Evolutionary conservation across 345 rosid genomes (phyloP).

Genomic region (Aquilaria malaccensis): DNA sequence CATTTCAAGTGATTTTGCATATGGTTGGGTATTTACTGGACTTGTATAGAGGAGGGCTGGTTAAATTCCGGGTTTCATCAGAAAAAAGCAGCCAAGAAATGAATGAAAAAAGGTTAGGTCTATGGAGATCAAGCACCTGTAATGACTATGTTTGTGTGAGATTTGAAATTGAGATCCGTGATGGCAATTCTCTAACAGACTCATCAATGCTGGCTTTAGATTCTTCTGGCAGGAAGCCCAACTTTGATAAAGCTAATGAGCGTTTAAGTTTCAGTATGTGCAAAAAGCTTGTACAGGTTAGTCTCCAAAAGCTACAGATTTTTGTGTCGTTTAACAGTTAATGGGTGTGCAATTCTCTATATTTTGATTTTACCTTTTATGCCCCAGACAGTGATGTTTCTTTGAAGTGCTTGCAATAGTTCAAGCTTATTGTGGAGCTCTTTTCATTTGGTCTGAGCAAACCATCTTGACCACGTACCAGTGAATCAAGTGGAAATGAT

Average conservation of each 20-base stretch:
- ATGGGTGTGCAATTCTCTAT: neutral
- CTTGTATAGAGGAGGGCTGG: constrained; percentile 42
- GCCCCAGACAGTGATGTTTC: no score
- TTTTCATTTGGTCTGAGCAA: neutral
- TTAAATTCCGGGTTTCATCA: constrained; percentile 49
- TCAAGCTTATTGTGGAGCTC: neutral
- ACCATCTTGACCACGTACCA: neutral
- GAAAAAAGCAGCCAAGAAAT: constrained; percentile 39
- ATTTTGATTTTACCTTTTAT: no score
- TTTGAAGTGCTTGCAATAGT: neutral
- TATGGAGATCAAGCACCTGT: constrained; percentile 42
- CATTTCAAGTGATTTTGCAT: constrained; percentile 89
- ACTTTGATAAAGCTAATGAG: constrained; percentile 48
- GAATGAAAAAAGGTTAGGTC: constrained; percentile 39
- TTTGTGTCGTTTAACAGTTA: neutral
- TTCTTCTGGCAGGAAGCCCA: constrained; percentile 29
- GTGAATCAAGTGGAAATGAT: neutral
- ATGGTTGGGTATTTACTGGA: constrained; percentile 81
- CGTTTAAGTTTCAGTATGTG: constrained; percentile 76
- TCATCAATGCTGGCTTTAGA: constrained; percentile 25
- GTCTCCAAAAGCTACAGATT: constrained; percentile 5
- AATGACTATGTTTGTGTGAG: constrained; percentile 48
- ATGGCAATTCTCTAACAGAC: constrained; percentile 34
- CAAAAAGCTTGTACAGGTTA: constrained; percentile 89
- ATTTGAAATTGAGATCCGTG: constrained; percentile 63